Conservation (phyloP, 164 flowering plant species). For the Warburgia ugandensis region DNA sequence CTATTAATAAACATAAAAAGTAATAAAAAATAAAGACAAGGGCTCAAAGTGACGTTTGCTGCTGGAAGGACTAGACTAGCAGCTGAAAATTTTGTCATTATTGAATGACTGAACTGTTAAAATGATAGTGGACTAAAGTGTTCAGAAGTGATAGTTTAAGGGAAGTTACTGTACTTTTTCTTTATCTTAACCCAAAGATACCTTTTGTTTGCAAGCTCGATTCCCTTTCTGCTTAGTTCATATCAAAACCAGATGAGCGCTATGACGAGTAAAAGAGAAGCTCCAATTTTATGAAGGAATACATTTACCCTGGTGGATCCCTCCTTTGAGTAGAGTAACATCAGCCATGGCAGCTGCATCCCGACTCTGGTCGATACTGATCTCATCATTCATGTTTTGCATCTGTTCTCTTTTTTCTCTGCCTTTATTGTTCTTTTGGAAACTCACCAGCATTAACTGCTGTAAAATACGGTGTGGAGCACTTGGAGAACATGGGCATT, state of each 20-base stretch:
- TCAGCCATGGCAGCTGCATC: slow-evolving; percentile 82
- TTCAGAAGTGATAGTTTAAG: too few species aligned
- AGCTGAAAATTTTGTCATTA: too few species aligned
- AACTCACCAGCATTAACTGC: not conserved
- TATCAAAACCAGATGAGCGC: slow-evolving; percentile 76
- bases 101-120: too few species aligned
- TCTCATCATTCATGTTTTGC: not conserved
- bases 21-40: too few species aligned
- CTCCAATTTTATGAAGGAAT: slow-evolving; percentile 87
- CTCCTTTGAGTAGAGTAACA: slow-evolving; percentile 65
- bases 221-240: slow-evolving; percentile 51
- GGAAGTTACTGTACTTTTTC: too few species aligned
- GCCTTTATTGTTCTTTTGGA: not conserved
- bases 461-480: slow-evolving; percentile 67
- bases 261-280: slow-evolving; percentile 77
- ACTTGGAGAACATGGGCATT: slow-evolving; percentile 78
- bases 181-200: too few species aligned
- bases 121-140: too few species aligned
- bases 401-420: too few species aligned
- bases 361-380: slow-evolving; percentile 52
- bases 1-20: too few species aligned
- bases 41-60: too few species aligned
- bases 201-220: too few species aligned
- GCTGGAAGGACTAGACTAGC: too few species aligned
- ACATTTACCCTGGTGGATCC: slow-evolving; percentile 89